Conservation (phyloP, 2,329 filamentous ascomycete genomes). For the Cladosporium sp. region DNA sequence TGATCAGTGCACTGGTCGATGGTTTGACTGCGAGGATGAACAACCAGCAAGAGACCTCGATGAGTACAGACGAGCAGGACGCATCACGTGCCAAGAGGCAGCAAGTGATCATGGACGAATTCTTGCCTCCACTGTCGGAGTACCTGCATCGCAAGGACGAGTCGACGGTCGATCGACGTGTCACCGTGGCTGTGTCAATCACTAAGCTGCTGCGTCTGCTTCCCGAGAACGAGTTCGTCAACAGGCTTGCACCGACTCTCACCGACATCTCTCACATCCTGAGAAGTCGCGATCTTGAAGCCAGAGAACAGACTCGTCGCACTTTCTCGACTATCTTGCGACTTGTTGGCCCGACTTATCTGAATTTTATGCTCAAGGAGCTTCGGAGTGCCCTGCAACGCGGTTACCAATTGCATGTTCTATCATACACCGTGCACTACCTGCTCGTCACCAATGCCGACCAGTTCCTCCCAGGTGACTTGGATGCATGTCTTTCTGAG, state of each 20-base stretch:
- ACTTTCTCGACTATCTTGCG: conserved; percentile 80
- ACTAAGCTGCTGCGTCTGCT: conserved; percentile 83
- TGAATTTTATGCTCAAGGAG: conserved; percentile 92
- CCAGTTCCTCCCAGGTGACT: conserved; percentile 70
- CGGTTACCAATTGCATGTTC: conserved; percentile 89
- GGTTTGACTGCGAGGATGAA: conserved; percentile 47
- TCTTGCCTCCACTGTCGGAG: conserved; percentile 73
- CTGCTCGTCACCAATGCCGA: conserved; percentile 75
- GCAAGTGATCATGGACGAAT: conserved; percentile 57
- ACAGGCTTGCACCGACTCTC: conserved; percentile 74
- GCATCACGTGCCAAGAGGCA: conserved; percentile 16
- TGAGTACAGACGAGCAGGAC: conserved; percentile 6
- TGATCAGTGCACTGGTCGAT: conserved; percentile 79
- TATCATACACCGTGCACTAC: conserved; percentile 92
- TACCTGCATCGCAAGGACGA: conserved; percentile 95
- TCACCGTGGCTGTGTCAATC: conserved; percentile 82
- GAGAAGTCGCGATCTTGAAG: conserved; percentile 80
- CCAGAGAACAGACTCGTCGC: conserved; percentile 84
- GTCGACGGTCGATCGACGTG: conserved; percentile 84
- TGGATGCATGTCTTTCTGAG: conserved; percentile 79
- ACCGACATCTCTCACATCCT: conserved; percentile 92
- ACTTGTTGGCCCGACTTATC: conserved; percentile 74
- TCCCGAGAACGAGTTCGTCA: conserved; percentile 66
- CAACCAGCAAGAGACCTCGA: conserved; percentile 38
- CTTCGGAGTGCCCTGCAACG: conserved; percentile 74